Evolutionary conservation across 2,329 filamentous ascomycete species (phyloP), one percentile per base, ranked within the genome.

Genomic region (Torrubiella hemipterigena): DNA sequence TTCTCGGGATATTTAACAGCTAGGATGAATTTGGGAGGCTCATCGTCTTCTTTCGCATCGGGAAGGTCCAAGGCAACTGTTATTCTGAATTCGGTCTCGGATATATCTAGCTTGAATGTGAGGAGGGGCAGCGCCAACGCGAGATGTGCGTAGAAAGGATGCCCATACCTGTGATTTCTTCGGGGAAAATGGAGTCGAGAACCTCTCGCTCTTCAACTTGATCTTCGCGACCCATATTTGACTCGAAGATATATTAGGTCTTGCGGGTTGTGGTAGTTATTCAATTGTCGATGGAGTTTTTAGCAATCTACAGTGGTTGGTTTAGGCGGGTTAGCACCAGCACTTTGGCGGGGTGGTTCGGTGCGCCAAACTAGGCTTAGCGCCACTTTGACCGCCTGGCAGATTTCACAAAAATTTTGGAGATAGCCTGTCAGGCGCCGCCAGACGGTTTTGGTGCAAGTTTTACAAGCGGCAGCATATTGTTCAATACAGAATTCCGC

Each of bases 171-270:
- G 79, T 89, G 45, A 98, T 94, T 62, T 98, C 91, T 38, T 98
- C 89, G 2, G 91, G 86, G 46, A 96, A 98, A 51, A 98, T 98
- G 38, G 89, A 95, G 51, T 93, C 85, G 52, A 98, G 84, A 46
- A 98, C 89, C 58, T 98, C 91, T 39, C 87, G 79, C 69, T 98
- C 91, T 62, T 98, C 91, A 42, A 78, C 63, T 57, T 98, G 91
- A 38, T 98, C 91, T 67, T 96, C 89, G 53, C 62, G 69, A 30
- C 74, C 74, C 75, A 80, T 78, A 20, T 17, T 38, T n/a, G n/a
- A n/a, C n/a, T n/a, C n/a, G 28, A 14, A n/a, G n/a, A 18, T 4
- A 17, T 20, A n/a, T 24, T 24, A n/a, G n/a, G n/a, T n/a, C n/a
- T n/a, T n/a, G n/a, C n/a, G n/a, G 6, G 12, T 24, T 14, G 6